These are phyloP conservation scores for Abrus pulchellus DNA, from an alignment of 306 rosid genomes.

Conservation along the genomic window DNA sequence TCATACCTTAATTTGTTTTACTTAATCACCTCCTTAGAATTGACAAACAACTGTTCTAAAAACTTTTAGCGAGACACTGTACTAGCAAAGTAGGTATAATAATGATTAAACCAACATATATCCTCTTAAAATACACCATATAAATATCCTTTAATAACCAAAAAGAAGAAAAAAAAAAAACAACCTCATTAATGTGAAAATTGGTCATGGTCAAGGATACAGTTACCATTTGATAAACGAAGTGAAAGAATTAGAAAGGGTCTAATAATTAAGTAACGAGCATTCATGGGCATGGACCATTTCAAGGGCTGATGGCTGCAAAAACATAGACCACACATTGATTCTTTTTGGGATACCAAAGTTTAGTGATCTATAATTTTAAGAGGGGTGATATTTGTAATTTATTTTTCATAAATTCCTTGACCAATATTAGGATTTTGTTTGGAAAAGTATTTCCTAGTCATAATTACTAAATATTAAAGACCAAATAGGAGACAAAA, in stretches of 20 bases:
- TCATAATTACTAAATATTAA: no score
- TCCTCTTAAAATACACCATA: constrained; percentile 15
- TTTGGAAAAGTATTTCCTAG: background rate
- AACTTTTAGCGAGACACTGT: background rate
- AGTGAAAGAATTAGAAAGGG: background rate
- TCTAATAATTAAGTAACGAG: background rate
- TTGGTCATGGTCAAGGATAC: background rate
- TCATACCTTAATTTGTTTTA: no score
- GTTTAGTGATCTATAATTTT: background rate
- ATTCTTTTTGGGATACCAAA: background rate
- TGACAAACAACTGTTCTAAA: background rate
- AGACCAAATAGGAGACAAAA: no score
- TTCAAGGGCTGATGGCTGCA: background rate
- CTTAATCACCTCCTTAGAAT: background rate
- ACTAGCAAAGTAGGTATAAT: background rate
- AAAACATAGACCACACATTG: background rate
- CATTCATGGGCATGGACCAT: background rate
- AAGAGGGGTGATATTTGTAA: background rate
- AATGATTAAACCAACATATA: background rate
- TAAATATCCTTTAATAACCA: background rate
- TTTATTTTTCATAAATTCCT: background rate
- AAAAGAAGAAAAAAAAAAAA: background rate
- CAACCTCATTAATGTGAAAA: constrained; percentile 1
- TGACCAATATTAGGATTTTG: background rate
- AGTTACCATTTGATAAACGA: background rate